Evolutionary conservation across 2,329 filamentous ascomycete genomes (phyloP), one percentile per base, ranked within the genome.

Genomic region (Metarhizium sp.): DNA sequence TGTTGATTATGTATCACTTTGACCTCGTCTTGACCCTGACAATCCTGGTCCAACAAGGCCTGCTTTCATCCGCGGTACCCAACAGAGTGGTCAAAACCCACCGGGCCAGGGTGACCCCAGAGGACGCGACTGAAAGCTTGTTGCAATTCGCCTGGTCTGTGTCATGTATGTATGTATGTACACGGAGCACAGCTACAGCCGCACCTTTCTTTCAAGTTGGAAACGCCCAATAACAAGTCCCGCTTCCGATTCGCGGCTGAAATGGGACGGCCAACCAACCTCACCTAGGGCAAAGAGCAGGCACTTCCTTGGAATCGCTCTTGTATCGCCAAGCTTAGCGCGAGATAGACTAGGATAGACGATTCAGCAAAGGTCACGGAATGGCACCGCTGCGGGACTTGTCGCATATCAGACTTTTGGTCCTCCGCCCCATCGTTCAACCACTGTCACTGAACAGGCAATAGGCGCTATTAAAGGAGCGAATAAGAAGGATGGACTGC

Each of bases 51-150:
- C 25, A 30, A 45, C 53, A 43, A 43, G 38, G 30, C 47, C 6
- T 36, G 25, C 51, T 32, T 42, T n/a, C 54, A 38, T 53, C 46
- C 47, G 51, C 51, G 46, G 51, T 53, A 53, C 30, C 54, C 54
- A 50, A 40, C 47, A 47, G 40, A 53, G 30, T 54, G 48, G 49
- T 51, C 52, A 57, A 51, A 14, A 30, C 30, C 45, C 29, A 20
- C 45, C 46, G 45, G 20, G n/a, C 46, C 16, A 32, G 50, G 45
- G 46, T 46, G 13, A 18, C 46, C 38, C 42, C 38, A 52, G 36
- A 38, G n/a, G n/a, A 47, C 51, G n/a, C 11, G 14, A 38, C 38
- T 53, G 38, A 46, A 20, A 18, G 46, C 46, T 30, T 43, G 29
- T 38, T n/a, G 50, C 34, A 40, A 53, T 50, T 56, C 47, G 51